Conservation (phyloP, 345 rosid species). For the Litchi chinensis region DNA sequence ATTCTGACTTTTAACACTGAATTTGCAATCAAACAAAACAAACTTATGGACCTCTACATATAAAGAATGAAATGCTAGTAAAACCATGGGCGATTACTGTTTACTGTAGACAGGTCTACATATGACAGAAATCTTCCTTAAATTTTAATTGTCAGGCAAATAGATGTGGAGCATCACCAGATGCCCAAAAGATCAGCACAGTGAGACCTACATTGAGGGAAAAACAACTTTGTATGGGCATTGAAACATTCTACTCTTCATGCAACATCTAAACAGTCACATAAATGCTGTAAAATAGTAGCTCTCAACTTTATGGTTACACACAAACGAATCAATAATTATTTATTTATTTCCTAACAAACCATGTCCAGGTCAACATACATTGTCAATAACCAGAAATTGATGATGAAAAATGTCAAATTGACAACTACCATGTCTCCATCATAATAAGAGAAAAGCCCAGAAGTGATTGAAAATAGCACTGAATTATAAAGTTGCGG, state of each 20-base stretch:
- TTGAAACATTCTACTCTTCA: neutral
- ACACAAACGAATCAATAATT: neutral
- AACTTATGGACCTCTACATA: neutral
- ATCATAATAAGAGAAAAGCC: neutral
- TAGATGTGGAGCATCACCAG: neutral
- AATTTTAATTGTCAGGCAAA: neutral
- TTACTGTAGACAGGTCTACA: neutral
- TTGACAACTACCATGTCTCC: neutral
- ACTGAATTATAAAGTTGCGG: neutral
- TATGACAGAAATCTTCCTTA: neutral
- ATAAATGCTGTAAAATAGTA: neutral
- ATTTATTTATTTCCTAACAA: neutral
- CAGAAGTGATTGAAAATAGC: neutral
- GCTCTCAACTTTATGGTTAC: neutral
- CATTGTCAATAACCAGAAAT: neutral
- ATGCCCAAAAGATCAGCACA: conserved; percentile 5
- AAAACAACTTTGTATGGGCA: neutral
- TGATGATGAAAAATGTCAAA: neutral
- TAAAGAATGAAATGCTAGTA: neutral
- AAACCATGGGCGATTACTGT: neutral
- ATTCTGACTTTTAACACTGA: neutral
- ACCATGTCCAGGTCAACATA: neutral
- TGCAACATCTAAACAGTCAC: neutral
- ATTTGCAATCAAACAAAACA: neutral
- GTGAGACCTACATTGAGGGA: neutral